A percentile compares a stretch with the other conserved stretches of the same genome.
phyloP scores from a whole-genome alignment of 805 yeast species.

The Saturnispora galanensis region DNA sequence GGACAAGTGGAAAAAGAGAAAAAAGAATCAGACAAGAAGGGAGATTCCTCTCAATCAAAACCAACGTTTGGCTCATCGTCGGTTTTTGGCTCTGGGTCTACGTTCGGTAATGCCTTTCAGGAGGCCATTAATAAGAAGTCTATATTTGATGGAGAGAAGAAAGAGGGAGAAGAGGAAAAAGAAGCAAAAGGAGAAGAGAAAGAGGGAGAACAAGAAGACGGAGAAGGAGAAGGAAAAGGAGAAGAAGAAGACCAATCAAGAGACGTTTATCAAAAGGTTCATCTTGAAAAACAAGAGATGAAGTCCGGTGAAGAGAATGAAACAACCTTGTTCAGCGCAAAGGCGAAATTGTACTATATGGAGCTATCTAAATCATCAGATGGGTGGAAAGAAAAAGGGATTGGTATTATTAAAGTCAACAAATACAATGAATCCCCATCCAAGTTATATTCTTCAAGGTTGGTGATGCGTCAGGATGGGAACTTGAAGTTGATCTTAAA shows the following conservation, averaged over 20 bases:
- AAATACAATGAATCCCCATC: conserved; percentile 22
- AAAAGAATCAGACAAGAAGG: conserved; percentile 3
- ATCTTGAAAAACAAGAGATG: conserved; percentile 46
- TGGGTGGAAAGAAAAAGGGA: conserved; percentile 96
- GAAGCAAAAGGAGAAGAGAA: conserved; percentile 10
- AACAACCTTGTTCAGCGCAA: conserved; percentile 51
- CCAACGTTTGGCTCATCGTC: conserved; percentile 1
- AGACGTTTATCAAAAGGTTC: conserved; percentile 44
- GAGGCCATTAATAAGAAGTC: conserved; percentile 43
- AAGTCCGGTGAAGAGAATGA: conserved; percentile 92
- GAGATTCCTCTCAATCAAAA: background rate
- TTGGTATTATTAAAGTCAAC: conserved; percentile 81
- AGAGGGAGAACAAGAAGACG: conserved; percentile 13
- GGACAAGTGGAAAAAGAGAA: background rate
- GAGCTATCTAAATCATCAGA: conserved; percentile 53
- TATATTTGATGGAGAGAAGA: conserved; percentile 36
- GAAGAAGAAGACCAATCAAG: conserved; percentile 14
- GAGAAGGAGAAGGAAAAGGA: conserved; percentile 19
- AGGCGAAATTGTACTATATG: conserved; percentile 70
- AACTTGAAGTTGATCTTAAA: conserved; percentile 75
- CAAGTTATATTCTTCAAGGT: conserved; percentile 39
- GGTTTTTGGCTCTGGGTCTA: conserved; percentile 35
- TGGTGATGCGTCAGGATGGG: conserved; percentile 89
- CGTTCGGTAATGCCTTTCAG: conserved; percentile 48
- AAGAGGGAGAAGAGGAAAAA: conserved; percentile 13